Percentiles rank a stretch among this genome's conserved stretches.
Evolutionary conservation across 2,329 filamentous ascomycete species (phyloP).

Genomic region (Aureobasidium subglaciale): DNA sequence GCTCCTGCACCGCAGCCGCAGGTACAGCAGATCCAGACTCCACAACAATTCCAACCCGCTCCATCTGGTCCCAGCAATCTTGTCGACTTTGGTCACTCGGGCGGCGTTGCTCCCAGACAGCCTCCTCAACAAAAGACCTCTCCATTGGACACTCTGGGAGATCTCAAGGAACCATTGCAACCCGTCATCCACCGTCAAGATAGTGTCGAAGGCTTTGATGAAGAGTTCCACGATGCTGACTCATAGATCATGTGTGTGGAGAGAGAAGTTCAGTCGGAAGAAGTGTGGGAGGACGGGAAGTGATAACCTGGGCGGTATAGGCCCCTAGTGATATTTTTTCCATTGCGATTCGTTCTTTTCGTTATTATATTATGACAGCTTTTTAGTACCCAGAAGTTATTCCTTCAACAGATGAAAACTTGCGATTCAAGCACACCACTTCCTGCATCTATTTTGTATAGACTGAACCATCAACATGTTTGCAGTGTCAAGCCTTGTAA

Average conservation of each 20-base stretch:
- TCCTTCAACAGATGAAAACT: slow-evolving; percentile 3
- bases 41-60: background rate
- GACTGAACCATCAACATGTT: too few relatives aligned
- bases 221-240: slow-evolving; percentile 44
- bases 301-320: too few relatives aligned
- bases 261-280: too few relatives aligned
- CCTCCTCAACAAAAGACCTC: slow-evolving; percentile 11
- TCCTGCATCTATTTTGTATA: too few relatives aligned
- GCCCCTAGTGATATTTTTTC: too few relatives aligned
- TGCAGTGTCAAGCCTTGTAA: too few relatives aligned
- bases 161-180: slow-evolving; percentile 17
- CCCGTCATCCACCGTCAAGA: slow-evolving; percentile 30
- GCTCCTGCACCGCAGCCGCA: background rate
- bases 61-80: slow-evolving; percentile 10
- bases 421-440: too few relatives aligned
- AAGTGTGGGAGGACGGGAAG: background rate
- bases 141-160: slow-evolving; percentile 6
- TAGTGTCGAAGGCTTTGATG: slow-evolving; percentile 36
- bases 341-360: background rate
- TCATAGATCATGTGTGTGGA: background rate
- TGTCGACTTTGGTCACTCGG: slow-evolving; percentile 30
- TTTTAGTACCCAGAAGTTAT: slow-evolving; percentile 6
- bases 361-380: background rate
- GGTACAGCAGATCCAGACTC: background rate
- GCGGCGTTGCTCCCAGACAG: slow-evolving; percentile 26